Base-by-base conservation (phyloP, 768 basidiomycete species). In the Mycena vitilis region DNA sequence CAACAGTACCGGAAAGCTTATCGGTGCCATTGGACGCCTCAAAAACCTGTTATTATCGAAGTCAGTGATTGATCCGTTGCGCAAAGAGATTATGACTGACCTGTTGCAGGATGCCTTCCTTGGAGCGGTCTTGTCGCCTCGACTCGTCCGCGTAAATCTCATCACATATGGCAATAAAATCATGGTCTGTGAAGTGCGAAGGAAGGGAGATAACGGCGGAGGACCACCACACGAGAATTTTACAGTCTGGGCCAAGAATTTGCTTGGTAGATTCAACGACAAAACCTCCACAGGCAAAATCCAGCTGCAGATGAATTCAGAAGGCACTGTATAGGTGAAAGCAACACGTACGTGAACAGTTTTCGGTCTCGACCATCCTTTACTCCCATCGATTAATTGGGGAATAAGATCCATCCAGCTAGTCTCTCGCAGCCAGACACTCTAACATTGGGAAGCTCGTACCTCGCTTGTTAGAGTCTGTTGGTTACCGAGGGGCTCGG, bases 241-340 rank as follows among this genome's bases (percentile, higher is more conserved):
- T 71, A 62, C 70, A 71, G 11, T 54, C 66, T 6, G 70, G 52
- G 4, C 70, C 70, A 15, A 71, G 15, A 18, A 60, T 58, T 44
- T 34, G 4, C 38, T 67, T 67, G n/a, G 65, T 64, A 30, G 51
- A 18, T 47, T 60, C 62, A 5, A 71, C 16, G 8, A 67, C 42
- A 0, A 42, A 15, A 2, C 65, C 70, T 2, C 70, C 70, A 11
- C 15, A 22, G 47, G 16, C n/a, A 12, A 64, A 67, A 34, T 71
- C 65, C 8, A 71, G 22, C 65, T 71, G 60, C 12, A 20, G n/a
- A 37, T 20, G 3, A 16, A 36, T 13, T 40, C 16, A 38, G 49
- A 30, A 30, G 30, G 30, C 16, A 59, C n/a, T 2, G 23, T 36
- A 22, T 2, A 15, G 12, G 4, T 5, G 13, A 47, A 34, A 3